Evolutionary conservation across 768 basidiomycete genomes (phyloP).

Genomic region (Pholiota conissans): DNA sequence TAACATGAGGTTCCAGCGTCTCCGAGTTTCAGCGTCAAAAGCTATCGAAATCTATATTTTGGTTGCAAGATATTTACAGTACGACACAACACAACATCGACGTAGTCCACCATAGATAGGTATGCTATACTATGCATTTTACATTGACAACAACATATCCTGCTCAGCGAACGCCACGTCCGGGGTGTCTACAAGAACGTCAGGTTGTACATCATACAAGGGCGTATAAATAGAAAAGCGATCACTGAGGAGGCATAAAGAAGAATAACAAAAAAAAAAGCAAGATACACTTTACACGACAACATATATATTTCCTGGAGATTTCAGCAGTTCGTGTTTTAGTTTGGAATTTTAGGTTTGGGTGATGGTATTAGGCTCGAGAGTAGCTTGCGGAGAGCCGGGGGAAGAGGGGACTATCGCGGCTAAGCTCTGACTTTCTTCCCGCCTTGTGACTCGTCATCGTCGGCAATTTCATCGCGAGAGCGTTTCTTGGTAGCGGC

Average conservation of each 20-base stretch:
- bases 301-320: neutral
- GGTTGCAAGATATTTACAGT: neutral
- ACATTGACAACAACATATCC: neutral
- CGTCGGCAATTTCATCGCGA: constrained; percentile 31
- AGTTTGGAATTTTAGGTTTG: too few species aligned
- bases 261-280: constrained; percentile 5
- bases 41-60: neutral
- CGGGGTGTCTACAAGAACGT: neutral
- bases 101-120: neutral
- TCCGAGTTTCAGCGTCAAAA: too few species aligned
- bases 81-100: neutral
- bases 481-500: constrained; percentile 35
- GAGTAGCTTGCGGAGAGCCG: too few species aligned
- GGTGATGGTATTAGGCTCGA: too few species aligned
- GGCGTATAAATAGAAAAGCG: neutral
- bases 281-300: constrained; percentile 5
- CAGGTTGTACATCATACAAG: neutral
- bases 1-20: too few species aligned
- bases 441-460: constrained; percentile 30
- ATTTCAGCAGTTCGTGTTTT: neutral
- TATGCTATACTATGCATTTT: neutral
- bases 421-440: constrained; percentile 43
- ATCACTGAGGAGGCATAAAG: neutral
- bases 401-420: neutral
- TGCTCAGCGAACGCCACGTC: neutral